These are phyloP conservation scores for Colletotrichum sp. DNA, from an alignment of 2,329 filamentous ascomycete genomes.

Conservation along the genomic window DNA sequence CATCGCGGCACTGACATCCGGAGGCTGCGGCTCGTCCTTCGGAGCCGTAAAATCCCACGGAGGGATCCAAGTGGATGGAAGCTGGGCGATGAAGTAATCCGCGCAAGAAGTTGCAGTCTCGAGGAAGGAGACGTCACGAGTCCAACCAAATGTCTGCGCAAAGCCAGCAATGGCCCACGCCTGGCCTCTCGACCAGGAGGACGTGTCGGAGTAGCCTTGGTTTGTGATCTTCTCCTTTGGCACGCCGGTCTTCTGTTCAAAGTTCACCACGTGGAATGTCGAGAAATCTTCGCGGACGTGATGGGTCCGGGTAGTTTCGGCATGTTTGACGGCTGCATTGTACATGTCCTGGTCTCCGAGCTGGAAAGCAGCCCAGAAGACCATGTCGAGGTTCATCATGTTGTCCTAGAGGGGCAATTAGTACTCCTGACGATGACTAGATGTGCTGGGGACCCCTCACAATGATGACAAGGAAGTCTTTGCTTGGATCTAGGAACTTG, in stretches of 20 bases:
- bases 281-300: constrained; percentile 44
- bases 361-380: constrained; percentile 44
- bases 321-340: constrained; percentile 42
- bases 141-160: constrained; percentile 51
- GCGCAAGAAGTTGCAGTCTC: constrained; percentile 46
- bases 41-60: constrained; percentile 54
- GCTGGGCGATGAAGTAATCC: constrained; percentile 46
- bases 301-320: constrained; percentile 39
- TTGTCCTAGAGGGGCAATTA: constrained; percentile 31
- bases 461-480: constrained; percentile 46
- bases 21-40: constrained; percentile 29
- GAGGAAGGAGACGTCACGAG: constrained; percentile 43
- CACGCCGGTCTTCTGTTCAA: constrained; percentile 43
- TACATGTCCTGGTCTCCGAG: constrained; percentile 34
- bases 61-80: constrained; percentile 44
- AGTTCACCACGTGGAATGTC: constrained; percentile 50
- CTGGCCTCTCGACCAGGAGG: constrained; percentile 53
- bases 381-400: constrained; percentile 46
- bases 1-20: constrained; percentile 41
- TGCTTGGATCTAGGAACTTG: constrained; percentile 35
- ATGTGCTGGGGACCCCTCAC: constrained; percentile 26
- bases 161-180: constrained; percentile 55
- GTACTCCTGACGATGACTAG: neutral
- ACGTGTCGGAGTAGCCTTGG: constrained; percentile 48
- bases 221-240: constrained; percentile 49